Percentiles rank a stretch among this genome's conserved stretches.
Conservation (phyloP, 1,284 basidiomycete genomes). For the Erythrobasidium hasegawianum region DNA sequence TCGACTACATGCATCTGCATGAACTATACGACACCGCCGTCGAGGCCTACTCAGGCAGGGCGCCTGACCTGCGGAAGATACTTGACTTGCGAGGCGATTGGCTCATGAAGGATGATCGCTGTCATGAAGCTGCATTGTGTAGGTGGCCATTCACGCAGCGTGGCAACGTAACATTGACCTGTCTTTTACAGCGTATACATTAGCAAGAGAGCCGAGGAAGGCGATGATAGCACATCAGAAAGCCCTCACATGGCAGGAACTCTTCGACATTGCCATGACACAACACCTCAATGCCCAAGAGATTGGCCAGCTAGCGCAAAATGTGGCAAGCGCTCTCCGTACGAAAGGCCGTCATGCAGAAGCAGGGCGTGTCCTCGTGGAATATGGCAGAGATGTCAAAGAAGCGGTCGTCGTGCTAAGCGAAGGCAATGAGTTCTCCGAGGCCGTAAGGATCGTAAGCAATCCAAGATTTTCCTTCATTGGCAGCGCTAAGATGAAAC, state of each 20-base stretch:
- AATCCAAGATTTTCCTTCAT: no score
- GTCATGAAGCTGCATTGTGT: slow-evolving; percentile 68
- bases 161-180: not conserved
- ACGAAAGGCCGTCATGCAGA: slow-evolving; percentile 57
- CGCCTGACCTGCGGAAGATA: slow-evolving; percentile 1
- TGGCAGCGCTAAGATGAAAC: not conserved
- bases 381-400: slow-evolving; percentile 77
- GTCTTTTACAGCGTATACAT: slow-evolving; percentile 56
- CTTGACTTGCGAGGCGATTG: slow-evolving; percentile 26
- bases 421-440: slow-evolving; percentile 75
- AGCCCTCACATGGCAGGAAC: slow-evolving; percentile 79
- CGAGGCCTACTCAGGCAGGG: slow-evolving; percentile 60
- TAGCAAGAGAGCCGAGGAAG: slow-evolving; percentile 62
- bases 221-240: slow-evolving; percentile 82
- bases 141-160: slow-evolving; percentile 11
- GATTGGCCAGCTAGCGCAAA: slow-evolving; percentile 53
- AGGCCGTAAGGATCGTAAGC: slow-evolving; percentile 75
- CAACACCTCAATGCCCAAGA: slow-evolving; percentile 55
- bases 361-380: slow-evolving; percentile 76
- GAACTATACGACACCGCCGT: slow-evolving; percentile 72
- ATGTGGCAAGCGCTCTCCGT: slow-evolving; percentile 42
- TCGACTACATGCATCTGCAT: slow-evolving; percentile 74
- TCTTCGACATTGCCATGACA: slow-evolving; percentile 70
- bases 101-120: slow-evolving; percentile 67
- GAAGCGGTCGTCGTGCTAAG: slow-evolving; percentile 71